phyloP scores from a whole-genome alignment of 1,284 basidiomycete genomes.

The Austroboletus rostrupii region DNA sequence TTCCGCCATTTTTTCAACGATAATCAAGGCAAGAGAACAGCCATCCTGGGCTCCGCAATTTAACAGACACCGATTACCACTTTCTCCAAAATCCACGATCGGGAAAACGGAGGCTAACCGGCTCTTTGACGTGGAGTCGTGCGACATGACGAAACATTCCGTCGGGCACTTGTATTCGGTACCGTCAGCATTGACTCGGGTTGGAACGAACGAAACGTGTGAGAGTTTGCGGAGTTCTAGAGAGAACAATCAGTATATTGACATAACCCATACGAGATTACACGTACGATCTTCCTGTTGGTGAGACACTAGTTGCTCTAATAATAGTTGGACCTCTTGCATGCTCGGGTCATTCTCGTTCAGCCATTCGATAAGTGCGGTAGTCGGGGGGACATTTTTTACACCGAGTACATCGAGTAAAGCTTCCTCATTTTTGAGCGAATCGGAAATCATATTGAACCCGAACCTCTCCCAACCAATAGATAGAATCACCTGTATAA shows the following conservation, averaged over 20 bases:
- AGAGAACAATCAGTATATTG: not conserved
- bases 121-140: slow-evolving; percentile 1
- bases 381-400: not conserved
- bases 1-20: slow-evolving; percentile 16
- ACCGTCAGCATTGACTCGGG: not conserved
- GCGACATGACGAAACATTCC: slow-evolving; percentile 20
- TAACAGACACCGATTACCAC: slow-evolving; percentile 22
- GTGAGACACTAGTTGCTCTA: not conserved
- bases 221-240: not conserved
- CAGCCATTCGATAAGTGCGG: not conserved
- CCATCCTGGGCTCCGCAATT: slow-evolving; percentile 19
- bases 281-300: not conserved
- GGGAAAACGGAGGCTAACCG: slow-evolving; percentile 19
- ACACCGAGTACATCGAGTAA: not conserved
- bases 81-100: slow-evolving; percentile 19
- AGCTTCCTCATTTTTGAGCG: not conserved
- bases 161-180: slow-evolving; percentile 11
- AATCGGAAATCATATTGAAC: not conserved
- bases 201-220: slow-evolving; percentile 10
- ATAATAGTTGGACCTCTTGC: not conserved
- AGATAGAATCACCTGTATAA: not conserved
- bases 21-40: slow-evolving; percentile 20
- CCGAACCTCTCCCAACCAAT: not conserved
- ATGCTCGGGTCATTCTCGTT: not conserved
- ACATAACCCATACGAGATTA: not conserved